Conservation (phyloP, 2,329 filamentous ascomycete genomes). For the Colletotrichum agaves region DNA sequence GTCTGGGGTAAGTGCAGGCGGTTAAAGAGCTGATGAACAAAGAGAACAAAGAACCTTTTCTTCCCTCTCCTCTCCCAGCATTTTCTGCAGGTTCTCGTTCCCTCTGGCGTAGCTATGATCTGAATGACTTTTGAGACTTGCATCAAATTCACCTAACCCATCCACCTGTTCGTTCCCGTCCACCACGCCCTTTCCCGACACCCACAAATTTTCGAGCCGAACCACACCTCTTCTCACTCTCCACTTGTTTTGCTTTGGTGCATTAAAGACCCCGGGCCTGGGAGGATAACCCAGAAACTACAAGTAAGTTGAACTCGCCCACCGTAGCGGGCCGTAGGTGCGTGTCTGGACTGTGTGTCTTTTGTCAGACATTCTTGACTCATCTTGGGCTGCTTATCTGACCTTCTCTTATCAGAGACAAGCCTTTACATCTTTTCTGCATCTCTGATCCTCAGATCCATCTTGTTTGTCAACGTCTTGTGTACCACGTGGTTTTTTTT, state of each 20-base stretch:
- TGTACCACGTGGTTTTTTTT: too few species aligned
- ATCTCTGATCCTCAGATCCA: too few species aligned
- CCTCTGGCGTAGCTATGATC: background rate
- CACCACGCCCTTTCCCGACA: background rate
- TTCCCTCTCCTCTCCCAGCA: too few species aligned
- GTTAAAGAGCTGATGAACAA: background rate
- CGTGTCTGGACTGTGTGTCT: background rate
- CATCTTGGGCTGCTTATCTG: background rate
- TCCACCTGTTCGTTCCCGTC: background rate
- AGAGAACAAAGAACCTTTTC: slow-evolving; percentile 5
- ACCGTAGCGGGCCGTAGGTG: background rate
- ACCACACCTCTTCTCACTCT: background rate
- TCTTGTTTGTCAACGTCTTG: too few species aligned
- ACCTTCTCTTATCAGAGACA: background rate
- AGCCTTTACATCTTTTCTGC: background rate
- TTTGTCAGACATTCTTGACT: background rate
- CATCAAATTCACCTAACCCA: slow-evolving; percentile 30
- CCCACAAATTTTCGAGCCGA: slow-evolving; percentile 3
- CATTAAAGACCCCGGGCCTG: background rate
- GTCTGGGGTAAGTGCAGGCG: slow-evolving; percentile 14
- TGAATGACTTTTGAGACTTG: slow-evolving; percentile 23
- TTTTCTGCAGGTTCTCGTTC: too few species aligned
- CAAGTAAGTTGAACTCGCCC: slow-evolving; percentile 24
- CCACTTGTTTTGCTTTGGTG: slow-evolving; percentile 2
- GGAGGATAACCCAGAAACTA: background rate